Evolutionary conservation across 2,329 filamentous ascomycete species (phyloP), one percentile per base, ranked within the genome.

Genomic region (Sporothrix curviconia): DNA sequence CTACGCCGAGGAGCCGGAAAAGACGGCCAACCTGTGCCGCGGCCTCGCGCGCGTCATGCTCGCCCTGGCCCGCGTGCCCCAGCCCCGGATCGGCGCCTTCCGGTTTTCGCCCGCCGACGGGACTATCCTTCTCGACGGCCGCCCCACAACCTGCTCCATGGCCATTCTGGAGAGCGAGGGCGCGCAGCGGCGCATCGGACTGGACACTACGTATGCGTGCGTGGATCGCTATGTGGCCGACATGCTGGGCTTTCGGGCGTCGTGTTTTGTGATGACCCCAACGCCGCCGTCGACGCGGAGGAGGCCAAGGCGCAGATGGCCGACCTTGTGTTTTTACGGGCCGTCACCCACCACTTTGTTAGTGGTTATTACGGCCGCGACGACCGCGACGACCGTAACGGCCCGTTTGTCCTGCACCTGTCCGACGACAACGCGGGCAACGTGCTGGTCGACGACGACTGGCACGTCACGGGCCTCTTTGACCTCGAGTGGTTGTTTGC

Each of bases 101-200:
- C 55, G 59, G 3, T 65, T 69, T 32, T 39, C 66, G 59, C n/a
- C 37, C 1, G 58, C 64, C 53, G 60, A 70, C 59, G 67, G 59
- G 32, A 61, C 61, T 2, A 58, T 60, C 6, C 14, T 43, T 0
- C 56, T 63, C 17, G 56, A 50, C 2, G 58, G 56, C 7, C 60
- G 61, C n/a, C 61, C 61, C 3, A 22, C 56, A 2, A 22, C 61
- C 52, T 66, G 62, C 61, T 58, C 59, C 17, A 59, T 66, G 8
- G 59, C 66, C 17, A 67, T 69, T 5, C 59, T 70, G 14, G 71
- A 69, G 25, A 72, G 69, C 62, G 61, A 69, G 19, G 68, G 67
- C 49, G 64, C 66, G 9, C 62, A 57, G 28, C 66, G 67, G 58
- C 63, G 59, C 9, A 70, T 73, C 30, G 52, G 54, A 28, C 63